Evolutionary conservation across 192 early-diverging fungal genomes (phyloP), one percentile per base, ranked within the genome.

Genomic region (Rhizophagus prolifer): DNA sequence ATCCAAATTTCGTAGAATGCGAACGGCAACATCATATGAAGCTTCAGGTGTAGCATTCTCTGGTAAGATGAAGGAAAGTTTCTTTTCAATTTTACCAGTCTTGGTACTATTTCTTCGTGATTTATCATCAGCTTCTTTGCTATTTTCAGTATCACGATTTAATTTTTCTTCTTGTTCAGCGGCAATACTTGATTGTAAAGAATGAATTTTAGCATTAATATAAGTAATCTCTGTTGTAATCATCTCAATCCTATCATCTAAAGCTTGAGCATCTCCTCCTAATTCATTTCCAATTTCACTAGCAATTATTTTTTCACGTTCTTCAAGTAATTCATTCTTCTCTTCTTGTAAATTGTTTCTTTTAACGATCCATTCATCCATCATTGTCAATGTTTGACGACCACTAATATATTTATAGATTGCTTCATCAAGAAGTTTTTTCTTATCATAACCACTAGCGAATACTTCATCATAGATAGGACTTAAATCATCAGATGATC

Each of bases 221-320:
- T 86, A 88, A n/a, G 82, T 62, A n/a, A 91, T 82, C 64, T 90
- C 89, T 12, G 86, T 85, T 44, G 81, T 81, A 19, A 91, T 86
- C 70, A 86, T 78, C 23, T 86, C 83, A 60, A 91, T 76, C 8
- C 84, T 82, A 36, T 88, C 89, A 72, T 91, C 89, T 78, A 90
- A 84, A 31, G 86, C 82, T 72, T 86, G 84, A 26, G 81, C 70
- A 9, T 81, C 70, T 5, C 80, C 76, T 4, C 72, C 79, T 60
- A 76, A 77, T 25, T 78, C 64, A 25, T 76, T 44, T 23, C 75
- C 80, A 58, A 64, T 44, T 68, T 59, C 79, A 46, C 60, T 59
- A 19, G 74, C 60, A 16, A 86, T 78, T 14, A 87, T 78, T 30
- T 79, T 78, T 28, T 84, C 79, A 38, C 89, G 83, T 66, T 91